Conservation (phyloP, 306 rosid species). For the Lathyrus oleraceus region DNA sequence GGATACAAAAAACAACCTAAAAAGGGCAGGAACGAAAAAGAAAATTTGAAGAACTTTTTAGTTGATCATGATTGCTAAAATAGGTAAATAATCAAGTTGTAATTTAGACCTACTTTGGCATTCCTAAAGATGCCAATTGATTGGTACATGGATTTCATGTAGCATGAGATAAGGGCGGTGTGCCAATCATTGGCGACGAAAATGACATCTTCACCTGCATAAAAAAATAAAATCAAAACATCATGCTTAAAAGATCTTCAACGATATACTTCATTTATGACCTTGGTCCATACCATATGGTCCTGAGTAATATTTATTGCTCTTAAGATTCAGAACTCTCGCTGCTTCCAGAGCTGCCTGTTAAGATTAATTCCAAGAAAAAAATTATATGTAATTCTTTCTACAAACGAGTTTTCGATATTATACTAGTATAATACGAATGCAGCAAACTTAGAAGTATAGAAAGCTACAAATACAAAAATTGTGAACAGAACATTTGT, state of each 20-base stretch:
- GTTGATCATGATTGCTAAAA: constrained; percentile 15
- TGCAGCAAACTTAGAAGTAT: not conserved
- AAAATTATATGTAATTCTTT: not conserved
- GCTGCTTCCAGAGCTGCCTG: constrained; percentile 87
- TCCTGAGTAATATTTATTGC: constrained; percentile 66
- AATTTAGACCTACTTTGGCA: constrained; percentile 56
- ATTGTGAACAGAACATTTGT: not conserved
- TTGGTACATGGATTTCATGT: constrained; percentile 64
- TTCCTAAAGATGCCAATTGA: constrained; percentile 53
- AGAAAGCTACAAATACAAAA: not conserved
- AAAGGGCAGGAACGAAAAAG: constrained; percentile 20
- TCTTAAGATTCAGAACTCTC: constrained; percentile 57
- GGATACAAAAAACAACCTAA: constrained; percentile 75
- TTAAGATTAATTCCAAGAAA: constrained; percentile 31
- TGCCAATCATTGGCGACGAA: constrained; percentile 87
- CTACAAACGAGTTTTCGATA: not conserved
- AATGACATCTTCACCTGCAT: constrained; percentile 72
- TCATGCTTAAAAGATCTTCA: constrained; percentile 20
- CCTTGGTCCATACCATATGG: constrained; percentile 60
- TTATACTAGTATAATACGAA: not conserved
- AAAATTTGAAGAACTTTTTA: constrained; percentile 11
- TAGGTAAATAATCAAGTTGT: constrained; percentile 10
- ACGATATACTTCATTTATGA: not conserved
- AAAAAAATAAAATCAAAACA: constrained; percentile 14
- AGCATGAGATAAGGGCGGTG: constrained; percentile 71